A percentile compares a stretch with the other conserved stretches of the same genome.
Conservation (phyloP, 2,329 filamentous ascomycete genomes). For the Fusarium scirpi region DNA sequence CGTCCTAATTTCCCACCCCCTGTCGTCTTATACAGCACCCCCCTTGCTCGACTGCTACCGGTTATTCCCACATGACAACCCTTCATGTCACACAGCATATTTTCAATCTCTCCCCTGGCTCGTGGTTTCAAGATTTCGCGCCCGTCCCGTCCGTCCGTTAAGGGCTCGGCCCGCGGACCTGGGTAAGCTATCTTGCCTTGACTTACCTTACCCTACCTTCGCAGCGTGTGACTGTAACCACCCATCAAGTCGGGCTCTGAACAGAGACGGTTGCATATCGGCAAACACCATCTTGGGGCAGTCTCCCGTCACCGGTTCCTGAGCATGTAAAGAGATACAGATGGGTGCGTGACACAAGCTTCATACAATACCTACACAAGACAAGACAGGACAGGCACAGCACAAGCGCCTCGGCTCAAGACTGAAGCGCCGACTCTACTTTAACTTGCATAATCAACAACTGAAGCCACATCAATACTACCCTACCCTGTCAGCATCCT, state of each 20-base stretch:
- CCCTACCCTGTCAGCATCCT: conserved; percentile 26
- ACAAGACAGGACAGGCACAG: background rate
- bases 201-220: conserved; percentile 5
- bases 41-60: conserved; percentile 15
- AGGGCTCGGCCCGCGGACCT: conserved; percentile 33
- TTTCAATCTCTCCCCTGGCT: background rate
- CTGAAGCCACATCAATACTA: conserved; percentile 27
- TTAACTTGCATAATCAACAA: conserved; percentile 31
- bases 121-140: conserved; percentile 9
- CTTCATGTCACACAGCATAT: conserved; percentile 23
- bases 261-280: conserved; percentile 15
- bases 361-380: background rate
- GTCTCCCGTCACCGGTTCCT: conserved; percentile 30
- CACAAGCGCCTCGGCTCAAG: conserved; percentile 18
- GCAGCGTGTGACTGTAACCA: conserved; percentile 9
- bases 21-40: conserved; percentile 7
- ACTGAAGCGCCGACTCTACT: conserved; percentile 22
- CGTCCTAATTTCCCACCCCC: conserved; percentile 25
- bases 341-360: conserved; percentile 26
- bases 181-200: conserved; percentile 19
- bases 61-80: conserved; percentile 37
- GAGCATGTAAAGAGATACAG: conserved; percentile 4
- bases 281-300: background rate
- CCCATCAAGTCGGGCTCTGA: conserved; percentile 2
- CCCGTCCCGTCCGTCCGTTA: conserved; percentile 23